Evolutionary conservation across 495 filamentous ascomycete species (phyloP).

Genomic region (Aspergillus baeticus): DNA sequence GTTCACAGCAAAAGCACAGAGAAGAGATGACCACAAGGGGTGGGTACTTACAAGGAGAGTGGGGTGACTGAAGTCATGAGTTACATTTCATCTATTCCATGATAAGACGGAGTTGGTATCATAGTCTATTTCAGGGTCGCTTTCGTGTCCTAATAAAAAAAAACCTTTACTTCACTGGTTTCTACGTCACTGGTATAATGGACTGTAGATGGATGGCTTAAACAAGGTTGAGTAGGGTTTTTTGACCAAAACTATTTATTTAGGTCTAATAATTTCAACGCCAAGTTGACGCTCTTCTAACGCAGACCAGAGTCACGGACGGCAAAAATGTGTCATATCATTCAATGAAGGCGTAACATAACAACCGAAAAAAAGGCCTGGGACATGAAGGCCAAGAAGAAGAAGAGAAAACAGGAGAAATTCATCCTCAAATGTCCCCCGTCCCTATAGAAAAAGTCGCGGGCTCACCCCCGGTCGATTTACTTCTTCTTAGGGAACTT

Average conservation of each 20-base stretch:
- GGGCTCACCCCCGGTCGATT: constrained; percentile 30
- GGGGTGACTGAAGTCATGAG: constrained; percentile 39
- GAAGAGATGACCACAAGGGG: constrained; percentile 22
- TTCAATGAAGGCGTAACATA: constrained; percentile 23
- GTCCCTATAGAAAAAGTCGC: constrained; percentile 29
- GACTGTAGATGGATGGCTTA: too few species aligned
- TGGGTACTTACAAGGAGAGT: constrained; percentile 23
- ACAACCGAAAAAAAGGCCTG: constrained; percentile 19
- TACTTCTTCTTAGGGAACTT: constrained; percentile 72
- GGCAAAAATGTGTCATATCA: constrained; percentile 20
- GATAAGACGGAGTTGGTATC: constrained; percentile 50
- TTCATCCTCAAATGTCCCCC: constrained; percentile 22
- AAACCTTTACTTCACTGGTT: constrained; percentile 26
- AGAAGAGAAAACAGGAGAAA: constrained; percentile 14
- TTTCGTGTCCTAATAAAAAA: constrained; percentile 44
- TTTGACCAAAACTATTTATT: not conserved
- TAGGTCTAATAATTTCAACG: constrained; percentile 24
- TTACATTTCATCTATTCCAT: constrained; percentile 45
- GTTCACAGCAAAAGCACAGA: constrained; percentile 27
- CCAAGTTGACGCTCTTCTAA: constrained; percentile 39
- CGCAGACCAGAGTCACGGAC: constrained; percentile 12
- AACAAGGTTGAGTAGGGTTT: not conserved
- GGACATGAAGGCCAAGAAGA: constrained; percentile 22
- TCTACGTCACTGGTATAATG: too few species aligned
- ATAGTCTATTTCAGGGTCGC: constrained; percentile 32